Percentiles rank a stretch among this genome's conserved stretches.
Conservation (phyloP, 257 asterid genomes). For the Nicotiana sylvestris region DNA sequence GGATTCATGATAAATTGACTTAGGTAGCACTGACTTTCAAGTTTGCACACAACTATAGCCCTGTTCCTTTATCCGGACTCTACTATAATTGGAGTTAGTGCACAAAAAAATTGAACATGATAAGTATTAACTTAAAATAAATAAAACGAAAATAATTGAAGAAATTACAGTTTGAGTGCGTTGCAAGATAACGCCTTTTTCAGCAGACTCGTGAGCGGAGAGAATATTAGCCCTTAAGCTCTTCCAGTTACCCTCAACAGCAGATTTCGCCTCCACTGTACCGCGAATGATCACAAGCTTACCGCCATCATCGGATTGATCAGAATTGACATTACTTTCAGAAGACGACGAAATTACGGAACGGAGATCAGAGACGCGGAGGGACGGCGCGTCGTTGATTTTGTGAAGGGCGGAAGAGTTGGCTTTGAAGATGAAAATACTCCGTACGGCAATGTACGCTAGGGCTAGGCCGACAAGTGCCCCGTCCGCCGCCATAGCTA, state of each 20-base stretch:
- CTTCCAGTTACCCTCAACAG: conserved; percentile 44
- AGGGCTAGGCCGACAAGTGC: conserved; percentile 67
- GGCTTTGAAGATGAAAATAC: conserved; percentile 46
- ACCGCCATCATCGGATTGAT: conserved; percentile 23
- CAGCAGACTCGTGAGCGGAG: conserved; percentile 54
- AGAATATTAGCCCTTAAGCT: conserved; percentile 36
- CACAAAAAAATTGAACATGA: background rate
- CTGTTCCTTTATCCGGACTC: background rate
- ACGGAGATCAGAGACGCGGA: conserved; percentile 67
- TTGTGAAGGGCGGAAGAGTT: conserved; percentile 59
- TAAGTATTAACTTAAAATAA: background rate
- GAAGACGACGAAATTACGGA: conserved; percentile 33
- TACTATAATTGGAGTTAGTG: background rate
- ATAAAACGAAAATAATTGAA: background rate
- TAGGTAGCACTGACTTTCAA: background rate
- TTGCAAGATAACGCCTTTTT: conserved; percentile 55
- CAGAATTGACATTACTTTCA: conserved; percentile 13
- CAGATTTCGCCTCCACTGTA: conserved; percentile 56
- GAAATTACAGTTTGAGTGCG: conserved; percentile 54
- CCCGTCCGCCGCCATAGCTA: conserved; percentile 69
- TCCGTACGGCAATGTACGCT: conserved; percentile 68
- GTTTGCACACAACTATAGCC: background rate
- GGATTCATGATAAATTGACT: background rate
- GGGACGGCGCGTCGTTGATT: conserved; percentile 55
- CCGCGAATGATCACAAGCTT: conserved; percentile 70